Conservation (phyloP, 495 filamentous ascomycete species). For the Neurospora tetrasperma region DNA sequence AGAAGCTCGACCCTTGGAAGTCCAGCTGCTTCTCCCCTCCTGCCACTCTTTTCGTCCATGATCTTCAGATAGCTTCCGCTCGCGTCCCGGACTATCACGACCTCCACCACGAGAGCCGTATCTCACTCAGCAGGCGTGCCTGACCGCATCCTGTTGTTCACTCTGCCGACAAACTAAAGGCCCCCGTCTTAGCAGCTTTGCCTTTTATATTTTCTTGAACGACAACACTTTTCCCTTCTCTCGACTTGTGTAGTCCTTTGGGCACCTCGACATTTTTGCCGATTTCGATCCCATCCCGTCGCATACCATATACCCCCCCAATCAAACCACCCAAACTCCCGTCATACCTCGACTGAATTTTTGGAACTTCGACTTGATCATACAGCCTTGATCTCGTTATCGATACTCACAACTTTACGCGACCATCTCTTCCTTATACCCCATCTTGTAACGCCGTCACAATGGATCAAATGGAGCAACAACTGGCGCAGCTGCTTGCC, state of each 20-base stretch:
- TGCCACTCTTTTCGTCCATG: background rate
- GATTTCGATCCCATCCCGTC: background rate
- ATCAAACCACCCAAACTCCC: too few relatives aligned
- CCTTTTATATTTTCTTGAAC: background rate
- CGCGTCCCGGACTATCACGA: background rate
- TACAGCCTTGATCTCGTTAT: background rate
- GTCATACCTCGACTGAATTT: background rate
- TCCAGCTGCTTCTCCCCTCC: background rate
- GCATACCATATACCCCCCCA: background rate
- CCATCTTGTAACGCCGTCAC: background rate
- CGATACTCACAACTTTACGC: background rate
- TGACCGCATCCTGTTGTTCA: background rate
- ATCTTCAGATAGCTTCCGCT: background rate
- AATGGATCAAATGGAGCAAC: constrained; percentile 60
- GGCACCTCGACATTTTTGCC: background rate
- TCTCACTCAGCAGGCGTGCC: background rate
- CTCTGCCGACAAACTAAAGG: background rate
- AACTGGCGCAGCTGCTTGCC: constrained; percentile 67
- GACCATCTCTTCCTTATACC: background rate
- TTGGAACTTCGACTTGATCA: background rate
- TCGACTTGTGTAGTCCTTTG: background rate
- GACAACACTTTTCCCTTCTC: background rate
- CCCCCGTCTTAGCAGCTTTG: background rate
- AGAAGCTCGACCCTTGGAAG: background rate
- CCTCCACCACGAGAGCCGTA: background rate